Conservation (phyloP, 306 rosid species). For the Vicia faba region DNA sequence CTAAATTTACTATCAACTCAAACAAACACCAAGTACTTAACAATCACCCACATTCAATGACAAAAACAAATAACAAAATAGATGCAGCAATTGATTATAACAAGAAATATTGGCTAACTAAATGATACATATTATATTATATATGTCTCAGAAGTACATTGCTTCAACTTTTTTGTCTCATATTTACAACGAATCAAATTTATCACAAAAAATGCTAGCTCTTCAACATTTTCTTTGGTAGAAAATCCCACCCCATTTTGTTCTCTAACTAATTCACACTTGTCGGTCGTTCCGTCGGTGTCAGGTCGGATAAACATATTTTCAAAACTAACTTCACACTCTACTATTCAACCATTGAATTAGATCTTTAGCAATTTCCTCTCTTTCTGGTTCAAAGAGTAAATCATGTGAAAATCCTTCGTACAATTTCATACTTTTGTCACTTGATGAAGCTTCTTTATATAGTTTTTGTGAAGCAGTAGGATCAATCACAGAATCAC, state of each 20-base stretch:
- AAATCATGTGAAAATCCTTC: constrained; percentile 80
- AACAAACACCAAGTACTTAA: neutral
- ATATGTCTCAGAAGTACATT: neutral
- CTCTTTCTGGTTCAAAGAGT: constrained; percentile 83
- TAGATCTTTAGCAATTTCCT: constrained; percentile 53
- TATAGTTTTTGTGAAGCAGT: constrained; percentile 65
- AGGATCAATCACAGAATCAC: constrained; percentile 83
- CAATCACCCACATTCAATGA: neutral
- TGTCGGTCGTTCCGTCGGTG: too few relatives aligned
- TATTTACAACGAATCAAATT: constrained; percentile 17
- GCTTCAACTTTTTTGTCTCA: constrained; percentile 14
- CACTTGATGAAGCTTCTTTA: constrained; percentile 71
- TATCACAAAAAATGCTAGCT: neutral
- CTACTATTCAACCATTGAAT: constrained; percentile 76
- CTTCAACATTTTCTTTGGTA: constrained; percentile 9
- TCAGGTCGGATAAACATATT: too few relatives aligned
- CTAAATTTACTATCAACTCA: neutral
- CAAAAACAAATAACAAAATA: neutral
- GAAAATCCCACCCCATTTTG: neutral
- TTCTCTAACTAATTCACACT: constrained; percentile 37
- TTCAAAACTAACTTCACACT: constrained; percentile 37
- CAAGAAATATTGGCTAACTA: neutral
- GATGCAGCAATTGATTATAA: neutral
- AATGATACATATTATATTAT: constrained; percentile 2
- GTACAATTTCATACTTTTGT: constrained; percentile 72